Conservation (phyloP, 192 early-diverging fungal genomes). For the Geosiphon pyriformis region DNA sequence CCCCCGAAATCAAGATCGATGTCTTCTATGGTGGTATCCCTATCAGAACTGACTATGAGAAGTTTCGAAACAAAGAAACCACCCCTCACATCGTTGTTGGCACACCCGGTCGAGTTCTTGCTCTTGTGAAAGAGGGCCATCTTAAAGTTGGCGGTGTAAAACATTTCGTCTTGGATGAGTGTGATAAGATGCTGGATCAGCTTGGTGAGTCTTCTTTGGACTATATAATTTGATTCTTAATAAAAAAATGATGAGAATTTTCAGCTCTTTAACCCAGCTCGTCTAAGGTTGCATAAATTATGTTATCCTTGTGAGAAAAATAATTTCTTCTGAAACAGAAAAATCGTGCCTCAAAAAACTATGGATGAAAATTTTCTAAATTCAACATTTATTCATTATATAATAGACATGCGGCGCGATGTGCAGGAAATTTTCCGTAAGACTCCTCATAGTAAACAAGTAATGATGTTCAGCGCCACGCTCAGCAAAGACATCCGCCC, state of each 20-base stretch:
- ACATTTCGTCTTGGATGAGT: constrained; percentile 99
- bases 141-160: constrained; percentile 79
- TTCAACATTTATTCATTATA: constrained; percentile 16
- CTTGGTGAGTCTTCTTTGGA: no score
- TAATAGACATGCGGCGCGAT: constrained; percentile 91
- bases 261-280: constrained; percentile 83
- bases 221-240: no score
- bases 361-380: no score
- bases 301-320: no score
- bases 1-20: constrained; percentile 87
- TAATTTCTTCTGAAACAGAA: no score
- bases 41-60: constrained; percentile 74
- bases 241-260: no score
- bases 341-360: no score
- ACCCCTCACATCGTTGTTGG: constrained; percentile 96
- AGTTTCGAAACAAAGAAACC: constrained; percentile 73
- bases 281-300: constrained; percentile 52
- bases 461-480: constrained; percentile 98
- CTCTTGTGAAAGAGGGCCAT: constrained; percentile 78
- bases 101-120: constrained; percentile 91
- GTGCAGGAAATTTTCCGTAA: constrained; percentile 94
- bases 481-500: constrained; percentile 87
- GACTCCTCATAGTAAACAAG: constrained; percentile 96
- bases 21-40: constrained; percentile 90
- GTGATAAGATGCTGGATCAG: constrained; percentile 94